Base-by-base conservation (phyloP, 2,329 filamentous ascomycete genomes). In the Claviceps digitariae region DNA sequence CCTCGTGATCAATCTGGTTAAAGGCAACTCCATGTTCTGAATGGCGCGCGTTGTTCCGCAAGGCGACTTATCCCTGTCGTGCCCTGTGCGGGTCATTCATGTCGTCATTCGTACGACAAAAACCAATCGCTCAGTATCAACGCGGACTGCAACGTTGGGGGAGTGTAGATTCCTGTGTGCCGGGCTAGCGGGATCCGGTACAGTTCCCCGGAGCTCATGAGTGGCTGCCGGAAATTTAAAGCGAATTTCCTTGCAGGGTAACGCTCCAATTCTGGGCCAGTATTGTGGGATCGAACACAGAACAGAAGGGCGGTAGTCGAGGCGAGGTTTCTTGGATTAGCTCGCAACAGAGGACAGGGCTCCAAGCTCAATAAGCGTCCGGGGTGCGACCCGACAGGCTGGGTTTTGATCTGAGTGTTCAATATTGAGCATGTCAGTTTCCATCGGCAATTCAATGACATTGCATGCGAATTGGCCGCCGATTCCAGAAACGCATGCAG, bases 331-430 rank as follows among this genome's bases (percentile, higher is more conserved):
- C 17, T 27, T 31, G n/a, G 20, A 13, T 25, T 17, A 25, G 23
- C 31, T 34, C 13, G 48, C 48, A 20, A 49, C 29, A 21, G 48
- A 48, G 56, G 34, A 25, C 47, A 20, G 21, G 34, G 20, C 31
- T 13, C 34, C 45, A 40, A 48, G 48, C 23, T 49, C 29, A 45
- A 34, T 49, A 27, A 48, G 44, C 25, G 48, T 44, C 54, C 17
- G 48, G 38, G 45, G 48, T 49, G 52, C 48, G 54, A 56, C 53
- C 58, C 58, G 54, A 52, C 51, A 55, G 54, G 52, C 43, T 57
- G 54, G 58, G 2, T 50, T 58, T 58, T 58, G 55, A 57, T 54
- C 55, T 56, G 54, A 53, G 52, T 50, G 38, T 34, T 13, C 34
- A 17, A 4, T 38, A 8, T 38, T 17, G 34, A 38, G 34, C 13